phyloP scores from a whole-genome alignment of 768 basidiomycete species.

The Leccinum rimulosum region DNA sequence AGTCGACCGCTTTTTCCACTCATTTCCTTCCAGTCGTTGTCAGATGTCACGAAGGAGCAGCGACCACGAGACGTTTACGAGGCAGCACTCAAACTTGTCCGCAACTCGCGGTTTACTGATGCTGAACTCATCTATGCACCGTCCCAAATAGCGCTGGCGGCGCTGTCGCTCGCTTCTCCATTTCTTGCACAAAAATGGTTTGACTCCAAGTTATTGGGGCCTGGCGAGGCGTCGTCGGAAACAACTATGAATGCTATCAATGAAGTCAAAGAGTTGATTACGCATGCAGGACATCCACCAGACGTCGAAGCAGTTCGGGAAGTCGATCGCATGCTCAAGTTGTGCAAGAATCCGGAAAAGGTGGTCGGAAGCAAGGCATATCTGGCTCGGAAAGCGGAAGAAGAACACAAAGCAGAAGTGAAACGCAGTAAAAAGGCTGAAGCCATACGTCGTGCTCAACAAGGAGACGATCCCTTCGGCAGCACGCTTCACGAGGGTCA shows the following conservation, averaged over 20 bases:
- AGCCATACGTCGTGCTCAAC: constrained; percentile 43
- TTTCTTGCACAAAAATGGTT: constrained; percentile 62
- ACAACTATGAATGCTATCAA: constrained; percentile 33
- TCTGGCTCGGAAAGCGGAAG: constrained; percentile 65
- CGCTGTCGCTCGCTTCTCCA: constrained; percentile 64
- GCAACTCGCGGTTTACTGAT: constrained; percentile 85
- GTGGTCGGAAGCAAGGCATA: constrained; percentile 87
- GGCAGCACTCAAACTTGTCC: constrained; percentile 60
- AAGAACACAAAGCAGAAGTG: constrained; percentile 64
- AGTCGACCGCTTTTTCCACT: constrained; percentile 4
- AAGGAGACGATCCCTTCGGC: constrained; percentile 71
- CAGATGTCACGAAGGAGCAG: constrained; percentile 47
- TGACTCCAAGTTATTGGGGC: constrained; percentile 35
- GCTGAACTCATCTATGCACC: constrained; percentile 90
- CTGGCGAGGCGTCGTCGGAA: constrained; percentile 12
- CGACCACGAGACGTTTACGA: constrained; percentile 60
- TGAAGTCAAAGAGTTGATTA: constrained; percentile 56
- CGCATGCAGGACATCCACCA: constrained; percentile 55
- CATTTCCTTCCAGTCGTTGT: constrained; percentile 47
- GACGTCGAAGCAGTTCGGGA: constrained; percentile 82
- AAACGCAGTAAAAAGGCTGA: constrained; percentile 65
- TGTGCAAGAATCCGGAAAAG: constrained; percentile 96
- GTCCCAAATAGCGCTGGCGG: constrained; percentile 88
- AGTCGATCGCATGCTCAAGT: constrained; percentile 80
- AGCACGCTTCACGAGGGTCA: constrained; percentile 43